phyloP scores from a whole-genome alignment of 257 asterid species.

The Marsdenia floribunda region DNA sequence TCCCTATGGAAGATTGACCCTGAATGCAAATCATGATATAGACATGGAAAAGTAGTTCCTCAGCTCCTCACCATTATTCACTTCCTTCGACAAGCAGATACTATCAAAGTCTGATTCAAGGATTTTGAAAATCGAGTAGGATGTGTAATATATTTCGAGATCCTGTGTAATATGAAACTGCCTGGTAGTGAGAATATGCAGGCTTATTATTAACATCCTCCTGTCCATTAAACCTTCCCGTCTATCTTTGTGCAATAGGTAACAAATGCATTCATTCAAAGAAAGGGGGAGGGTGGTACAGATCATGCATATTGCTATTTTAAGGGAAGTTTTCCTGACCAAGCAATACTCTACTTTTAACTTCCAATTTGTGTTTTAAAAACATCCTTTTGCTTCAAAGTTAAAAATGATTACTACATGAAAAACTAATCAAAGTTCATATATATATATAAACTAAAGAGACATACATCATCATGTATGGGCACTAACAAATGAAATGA shows the following conservation, averaged over 20 bases:
- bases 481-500: neutral
- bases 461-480: neutral
- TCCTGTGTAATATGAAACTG: neutral
- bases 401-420: neutral
- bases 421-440: neutral
- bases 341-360: neutral
- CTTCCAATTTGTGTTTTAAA: neutral
- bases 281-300: too few relatives aligned
- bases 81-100: neutral
- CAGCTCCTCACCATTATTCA: neutral
- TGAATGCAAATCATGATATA: constrained; percentile 17
- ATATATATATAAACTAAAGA: too few relatives aligned
- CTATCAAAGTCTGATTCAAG: neutral
- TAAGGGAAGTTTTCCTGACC: too few relatives aligned
- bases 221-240: neutral
- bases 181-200: neutral
- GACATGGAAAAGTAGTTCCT: neutral
- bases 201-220: neutral
- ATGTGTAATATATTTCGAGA: constrained; percentile 1
- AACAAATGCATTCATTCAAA: neutral
- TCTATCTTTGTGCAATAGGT: neutral
- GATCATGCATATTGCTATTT: neutral
- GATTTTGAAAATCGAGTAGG: neutral
- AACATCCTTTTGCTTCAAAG: neutral
- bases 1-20: constrained; percentile 62